Percentiles rank a stretch among this genome's conserved stretches.
phyloP scores from a whole-genome alignment of 2,329 filamentous ascomycete species.

The Domatiomyces globalis region DNA sequence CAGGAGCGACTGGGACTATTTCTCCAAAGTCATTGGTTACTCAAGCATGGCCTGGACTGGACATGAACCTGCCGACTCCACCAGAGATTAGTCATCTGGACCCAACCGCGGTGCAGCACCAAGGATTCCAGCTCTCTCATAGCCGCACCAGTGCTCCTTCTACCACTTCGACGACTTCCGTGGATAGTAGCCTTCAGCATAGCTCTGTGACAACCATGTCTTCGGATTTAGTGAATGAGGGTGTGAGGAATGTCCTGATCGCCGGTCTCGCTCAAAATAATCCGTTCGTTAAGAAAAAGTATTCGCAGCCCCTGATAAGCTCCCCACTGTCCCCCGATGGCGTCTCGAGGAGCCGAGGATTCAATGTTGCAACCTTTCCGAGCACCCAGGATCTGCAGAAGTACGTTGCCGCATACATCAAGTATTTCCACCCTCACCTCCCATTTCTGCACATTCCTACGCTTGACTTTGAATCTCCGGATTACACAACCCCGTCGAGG shows the following conservation, averaged over 20 bases:
- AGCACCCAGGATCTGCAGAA: constrained; percentile 75
- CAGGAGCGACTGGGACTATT: constrained; percentile 51
- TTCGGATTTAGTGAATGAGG: constrained; percentile 52
- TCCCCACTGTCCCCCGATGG: constrained; percentile 35
- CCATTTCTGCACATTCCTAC: constrained; percentile 92
- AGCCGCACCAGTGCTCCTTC: constrained; percentile 25
- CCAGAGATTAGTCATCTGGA: constrained; percentile 62
- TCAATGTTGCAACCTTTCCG: constrained; percentile 48
- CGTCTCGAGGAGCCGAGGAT: constrained; percentile 16
- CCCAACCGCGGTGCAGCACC: constrained; percentile 38
- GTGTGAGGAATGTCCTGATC: constrained; percentile 49
- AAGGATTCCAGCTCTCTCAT: constrained; percentile 36
- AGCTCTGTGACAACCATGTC: constrained; percentile 47
- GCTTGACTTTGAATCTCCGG: constrained; percentile 70
- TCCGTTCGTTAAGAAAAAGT: constrained; percentile 43
- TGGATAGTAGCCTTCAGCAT: constrained; percentile 47
- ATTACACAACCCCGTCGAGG: constrained; percentile 47
- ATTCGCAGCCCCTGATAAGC: constrained; percentile 44
- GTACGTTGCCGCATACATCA: constrained; percentile 79
- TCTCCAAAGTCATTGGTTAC: constrained; percentile 63
- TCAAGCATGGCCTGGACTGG: constrained; percentile 45
- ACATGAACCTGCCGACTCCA: constrained; percentile 66
- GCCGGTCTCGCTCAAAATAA: constrained; percentile 47
- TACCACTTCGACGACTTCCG: constrained; percentile 33
- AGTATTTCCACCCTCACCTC: constrained; percentile 83